phyloP scores from a whole-genome alignment of 2,329 filamentous ascomycete species.

The Fusarium robinianum region DNA sequence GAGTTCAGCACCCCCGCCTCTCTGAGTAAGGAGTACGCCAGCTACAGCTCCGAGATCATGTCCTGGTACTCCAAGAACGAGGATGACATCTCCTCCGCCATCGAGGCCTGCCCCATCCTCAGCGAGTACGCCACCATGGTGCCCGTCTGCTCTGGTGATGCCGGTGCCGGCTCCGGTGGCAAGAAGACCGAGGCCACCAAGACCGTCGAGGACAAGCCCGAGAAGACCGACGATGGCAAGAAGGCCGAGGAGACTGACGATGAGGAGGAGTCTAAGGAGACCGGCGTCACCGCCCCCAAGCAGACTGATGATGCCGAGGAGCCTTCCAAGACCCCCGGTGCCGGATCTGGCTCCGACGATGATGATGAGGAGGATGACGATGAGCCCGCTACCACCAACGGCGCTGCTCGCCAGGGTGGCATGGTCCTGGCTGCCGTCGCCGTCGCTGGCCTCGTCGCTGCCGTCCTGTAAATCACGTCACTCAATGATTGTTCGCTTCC shows the following conservation, averaged over 20 bases:
- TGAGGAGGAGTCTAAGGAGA: conserved; percentile 11
- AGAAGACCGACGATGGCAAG: background rate
- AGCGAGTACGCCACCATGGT: conserved; percentile 24
- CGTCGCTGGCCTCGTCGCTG: conserved; percentile 38
- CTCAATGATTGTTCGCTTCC: background rate
- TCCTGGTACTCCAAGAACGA: conserved; percentile 40
- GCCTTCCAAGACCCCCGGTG: conserved; percentile 1
- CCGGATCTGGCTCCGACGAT: conserved; percentile 9
- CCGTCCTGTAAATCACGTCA: conserved; percentile 34
- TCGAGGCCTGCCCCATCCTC: conserved; percentile 36
- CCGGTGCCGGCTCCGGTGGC: background rate
- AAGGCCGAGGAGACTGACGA: conserved; percentile 12
- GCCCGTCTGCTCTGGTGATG: conserved; percentile 30
- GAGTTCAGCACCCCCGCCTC: conserved; percentile 37
- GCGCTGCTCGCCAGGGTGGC: conserved; percentile 35
- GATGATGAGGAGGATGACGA: too few relatives aligned
- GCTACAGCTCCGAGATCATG: conserved; percentile 39
- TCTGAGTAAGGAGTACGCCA: conserved; percentile 39
- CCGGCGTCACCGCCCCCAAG: conserved; percentile 2
- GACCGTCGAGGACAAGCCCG: background rate
- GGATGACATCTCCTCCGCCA: conserved; percentile 33
- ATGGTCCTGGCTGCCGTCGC: conserved; percentile 39
- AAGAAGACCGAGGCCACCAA: background rate
- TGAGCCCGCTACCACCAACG: conserved; percentile 19
- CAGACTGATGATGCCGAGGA: too few relatives aligned